phyloP scores from a whole-genome alignment of 78 protist genomes.

The Cavenderia fasciculata region DNA sequence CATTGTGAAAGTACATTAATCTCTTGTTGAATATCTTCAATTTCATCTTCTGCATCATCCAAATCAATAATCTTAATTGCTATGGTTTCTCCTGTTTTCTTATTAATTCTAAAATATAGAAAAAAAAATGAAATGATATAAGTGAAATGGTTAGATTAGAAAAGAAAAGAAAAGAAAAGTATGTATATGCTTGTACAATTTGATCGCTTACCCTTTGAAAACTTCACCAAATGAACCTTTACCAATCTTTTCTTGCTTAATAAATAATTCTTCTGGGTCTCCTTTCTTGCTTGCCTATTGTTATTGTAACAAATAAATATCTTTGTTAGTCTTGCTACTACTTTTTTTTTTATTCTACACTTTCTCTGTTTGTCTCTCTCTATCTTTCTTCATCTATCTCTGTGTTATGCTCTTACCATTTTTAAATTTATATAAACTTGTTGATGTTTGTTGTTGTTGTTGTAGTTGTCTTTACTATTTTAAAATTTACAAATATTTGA shows the following conservation, averaged over 20 bases:
- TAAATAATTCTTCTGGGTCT: constrained; percentile 85
- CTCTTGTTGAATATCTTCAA: constrained; percentile 96
- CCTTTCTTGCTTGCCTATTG: constrained; percentile 65
- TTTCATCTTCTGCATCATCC: constrained; percentile 97
- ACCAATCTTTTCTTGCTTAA: constrained; percentile 83
- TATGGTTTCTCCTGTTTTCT: constrained; percentile 79
- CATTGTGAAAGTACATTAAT: constrained; percentile 87
- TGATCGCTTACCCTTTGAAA: constrained; percentile 79
- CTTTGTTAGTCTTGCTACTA: too few species aligned
- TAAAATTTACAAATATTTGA: too few species aligned
- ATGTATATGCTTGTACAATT: too few species aligned
- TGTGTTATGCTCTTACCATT: too few species aligned
- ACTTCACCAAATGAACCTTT: constrained; percentile 92
- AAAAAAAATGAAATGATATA: too few species aligned
- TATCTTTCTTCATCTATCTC: too few species aligned
- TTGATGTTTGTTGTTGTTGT: too few species aligned
- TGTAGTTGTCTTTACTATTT: too few species aligned
- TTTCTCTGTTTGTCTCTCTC: too few species aligned
- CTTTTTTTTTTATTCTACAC: too few species aligned
- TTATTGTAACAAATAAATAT: too few species aligned
- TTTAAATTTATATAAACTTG: too few species aligned
- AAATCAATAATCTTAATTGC: constrained; percentile 97
- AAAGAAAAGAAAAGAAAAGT: background rate
- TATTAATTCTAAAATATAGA: constrained; percentile 69
- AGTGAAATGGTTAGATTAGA: background rate